phyloP scores from a whole-genome alignment of 805 yeast genomes.

The Nakazawaea pomicola region DNA sequence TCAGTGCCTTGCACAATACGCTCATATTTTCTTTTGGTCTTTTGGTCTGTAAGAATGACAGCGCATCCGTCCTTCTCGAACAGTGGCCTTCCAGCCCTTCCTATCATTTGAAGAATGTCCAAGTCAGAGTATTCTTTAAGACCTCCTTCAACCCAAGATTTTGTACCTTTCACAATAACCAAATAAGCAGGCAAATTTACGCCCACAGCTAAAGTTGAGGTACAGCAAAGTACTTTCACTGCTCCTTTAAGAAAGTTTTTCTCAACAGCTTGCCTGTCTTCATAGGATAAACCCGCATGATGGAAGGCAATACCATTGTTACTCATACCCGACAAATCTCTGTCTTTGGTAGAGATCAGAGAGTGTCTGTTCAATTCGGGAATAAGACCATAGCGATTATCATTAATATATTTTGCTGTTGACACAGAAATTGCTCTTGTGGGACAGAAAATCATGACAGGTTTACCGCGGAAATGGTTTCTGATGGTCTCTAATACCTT shows the following conservation, averaged over 20 bases:
- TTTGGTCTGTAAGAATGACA: conserved; percentile 39
- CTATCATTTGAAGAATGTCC: conserved; percentile 59
- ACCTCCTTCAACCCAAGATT: conserved; percentile 47
- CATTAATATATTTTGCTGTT: conserved; percentile 38
- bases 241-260: conserved; percentile 35
- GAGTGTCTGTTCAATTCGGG: not conserved
- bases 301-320: conserved; percentile 45
- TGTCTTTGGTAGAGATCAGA: conserved; percentile 18
- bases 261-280: conserved; percentile 44
- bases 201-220: conserved; percentile 59
- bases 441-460: conserved; percentile 48
- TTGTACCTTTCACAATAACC: conserved; percentile 59
- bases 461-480: conserved; percentile 33
- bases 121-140: conserved; percentile 49
- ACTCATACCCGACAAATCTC: conserved; percentile 21
- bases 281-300: conserved; percentile 50
- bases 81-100: conserved; percentile 61
- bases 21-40: conserved; percentile 32
- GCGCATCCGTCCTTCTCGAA: conserved; percentile 48
- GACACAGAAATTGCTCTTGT: conserved; percentile 43
- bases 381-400: conserved; percentile 14
- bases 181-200: conserved; percentile 58
- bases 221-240: conserved; percentile 44
- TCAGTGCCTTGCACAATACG: conserved; percentile 36
- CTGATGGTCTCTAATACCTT: conserved; percentile 36